phyloP scores from a whole-genome alignment of 148 eudicot genomes.

The Mesembryanthemum crystallinum region DNA sequence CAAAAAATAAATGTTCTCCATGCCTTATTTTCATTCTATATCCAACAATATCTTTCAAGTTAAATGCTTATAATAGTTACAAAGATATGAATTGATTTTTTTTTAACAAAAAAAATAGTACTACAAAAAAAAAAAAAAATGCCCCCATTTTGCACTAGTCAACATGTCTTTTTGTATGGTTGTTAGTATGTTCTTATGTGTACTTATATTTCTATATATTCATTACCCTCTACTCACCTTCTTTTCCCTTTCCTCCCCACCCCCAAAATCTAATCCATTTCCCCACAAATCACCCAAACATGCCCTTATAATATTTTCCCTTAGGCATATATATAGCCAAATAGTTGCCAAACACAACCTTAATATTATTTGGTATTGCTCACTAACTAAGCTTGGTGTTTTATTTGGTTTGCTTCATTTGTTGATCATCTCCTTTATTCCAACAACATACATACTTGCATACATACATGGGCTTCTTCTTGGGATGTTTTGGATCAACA shows the following conservation, averaged over 20 bases:
- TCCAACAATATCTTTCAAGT: slow-evolving; percentile 23
- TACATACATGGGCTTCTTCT: slow-evolving; percentile 32
- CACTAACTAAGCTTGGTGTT: not conserved
- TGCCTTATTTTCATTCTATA: slow-evolving; percentile 18
- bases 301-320: not conserved
- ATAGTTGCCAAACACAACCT: slow-evolving; percentile 4
- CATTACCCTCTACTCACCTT: slow-evolving; percentile 28
- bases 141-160: slow-evolving; percentile 24
- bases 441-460: no score
- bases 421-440: no score
- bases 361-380: not conserved
- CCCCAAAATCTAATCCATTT: slow-evolving; percentile 15
- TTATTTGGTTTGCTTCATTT: not conserved
- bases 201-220: not conserved
- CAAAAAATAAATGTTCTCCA: slow-evolving; percentile 17
- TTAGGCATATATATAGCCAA: slow-evolving; percentile 22
- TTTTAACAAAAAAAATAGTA: not conserved
- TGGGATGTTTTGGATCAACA: slow-evolving; percentile 25
- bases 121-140: not conserved
- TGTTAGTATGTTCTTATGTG: slow-evolving; percentile 24
- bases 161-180: slow-evolving; percentile 32
- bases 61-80: slow-evolving; percentile 5
- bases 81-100: not conserved
- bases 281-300: slow-evolving; percentile 20
- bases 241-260: slow-evolving; percentile 27